phyloP scores from a whole-genome alignment of 495 filamentous ascomycete genomes.

The Amphirosellinia nigrospora region DNA sequence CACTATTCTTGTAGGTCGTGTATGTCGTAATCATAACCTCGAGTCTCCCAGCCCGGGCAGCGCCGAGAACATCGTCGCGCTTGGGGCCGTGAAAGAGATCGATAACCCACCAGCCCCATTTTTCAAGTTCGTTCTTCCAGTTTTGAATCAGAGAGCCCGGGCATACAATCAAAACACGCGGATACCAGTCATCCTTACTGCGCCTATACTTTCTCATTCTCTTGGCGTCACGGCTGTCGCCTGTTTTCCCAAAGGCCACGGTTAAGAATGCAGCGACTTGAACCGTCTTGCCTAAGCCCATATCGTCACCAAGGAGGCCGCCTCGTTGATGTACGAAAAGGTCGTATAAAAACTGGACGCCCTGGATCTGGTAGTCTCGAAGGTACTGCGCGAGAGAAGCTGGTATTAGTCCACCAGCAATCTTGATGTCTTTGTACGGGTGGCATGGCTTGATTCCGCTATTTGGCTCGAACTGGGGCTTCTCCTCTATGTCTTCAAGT shows the following conservation, averaged over 20 bases:
- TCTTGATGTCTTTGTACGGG: slow-evolving; percentile 75
- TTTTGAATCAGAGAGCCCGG: slow-evolving; percentile 88
- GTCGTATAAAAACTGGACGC: slow-evolving; percentile 85
- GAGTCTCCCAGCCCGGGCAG: slow-evolving; percentile 74
- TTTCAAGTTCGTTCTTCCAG: slow-evolving; percentile 82
- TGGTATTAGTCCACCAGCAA: slow-evolving; percentile 84
- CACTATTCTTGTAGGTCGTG: slow-evolving; percentile 79
- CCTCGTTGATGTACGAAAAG: slow-evolving; percentile 92
- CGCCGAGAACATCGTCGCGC: slow-evolving; percentile 73
- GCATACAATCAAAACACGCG: slow-evolving; percentile 83
- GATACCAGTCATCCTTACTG: slow-evolving; percentile 74
- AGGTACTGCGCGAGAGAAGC: slow-evolving; percentile 92
- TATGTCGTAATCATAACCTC: slow-evolving; percentile 97
- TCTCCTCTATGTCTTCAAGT: slow-evolving; percentile 66
- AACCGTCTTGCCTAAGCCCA: slow-evolving; percentile 96
- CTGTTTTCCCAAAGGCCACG: slow-evolving; percentile 93
- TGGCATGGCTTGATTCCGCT: slow-evolving; percentile 63
- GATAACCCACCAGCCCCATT: slow-evolving; percentile 96
- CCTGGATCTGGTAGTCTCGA: slow-evolving; percentile 88
- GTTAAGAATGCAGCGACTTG: slow-evolving; percentile 96
- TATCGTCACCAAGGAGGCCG: slow-evolving; percentile 91
- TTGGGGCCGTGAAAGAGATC: slow-evolving; percentile 80
- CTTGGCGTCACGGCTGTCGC: slow-evolving; percentile 84
- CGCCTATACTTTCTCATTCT: slow-evolving; percentile 89
- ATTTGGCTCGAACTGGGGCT: slow-evolving; percentile 66